A percentile compares a stretch with the other conserved stretches of the same genome.
These are phyloP conservation scores for Moringa oleifera DNA, from an alignment of 345 rosid genomes.

Conservation along the genomic window DNA sequence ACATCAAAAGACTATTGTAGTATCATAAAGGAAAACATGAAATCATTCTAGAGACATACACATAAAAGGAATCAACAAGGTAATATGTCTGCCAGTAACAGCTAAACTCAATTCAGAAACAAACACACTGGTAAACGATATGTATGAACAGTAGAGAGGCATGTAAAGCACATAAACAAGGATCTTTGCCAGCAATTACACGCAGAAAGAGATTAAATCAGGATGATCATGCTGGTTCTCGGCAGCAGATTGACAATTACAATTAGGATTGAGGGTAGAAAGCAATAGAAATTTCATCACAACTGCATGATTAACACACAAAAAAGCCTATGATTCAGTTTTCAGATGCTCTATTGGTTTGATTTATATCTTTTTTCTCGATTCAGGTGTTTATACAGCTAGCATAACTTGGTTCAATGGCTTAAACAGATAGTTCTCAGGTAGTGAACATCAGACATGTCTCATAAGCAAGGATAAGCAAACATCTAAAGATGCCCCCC, in stretches of 20 bases:
- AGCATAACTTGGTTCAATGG: not conserved
- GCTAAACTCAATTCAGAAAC: not conserved
- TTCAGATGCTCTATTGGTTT: not conserved
- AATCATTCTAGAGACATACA: no score
- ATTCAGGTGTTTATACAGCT: not conserved
- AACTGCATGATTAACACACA: no score
- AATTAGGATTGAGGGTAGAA: no score
- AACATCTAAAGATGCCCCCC: no score
- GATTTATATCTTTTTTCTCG: not conserved
- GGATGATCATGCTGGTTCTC: not conserved
- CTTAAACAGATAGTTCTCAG: not conserved
- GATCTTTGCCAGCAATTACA: not conserved
- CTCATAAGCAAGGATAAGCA: not conserved
- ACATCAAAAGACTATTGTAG: not conserved
- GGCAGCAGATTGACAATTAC: no score
- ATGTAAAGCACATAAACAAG: not conserved
- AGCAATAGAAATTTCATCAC: not conserved
- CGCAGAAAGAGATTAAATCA: not conserved
- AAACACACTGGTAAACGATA: not conserved
- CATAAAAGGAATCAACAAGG: no score
- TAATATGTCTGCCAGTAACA: not conserved
- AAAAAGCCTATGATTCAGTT: not conserved
- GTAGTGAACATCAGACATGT: not conserved
- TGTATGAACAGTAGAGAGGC: not conserved
- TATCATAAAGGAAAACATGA: not conserved